phyloP scores from a whole-genome alignment of 2,329 filamentous ascomycete species.

The Penicillium sp. region DNA sequence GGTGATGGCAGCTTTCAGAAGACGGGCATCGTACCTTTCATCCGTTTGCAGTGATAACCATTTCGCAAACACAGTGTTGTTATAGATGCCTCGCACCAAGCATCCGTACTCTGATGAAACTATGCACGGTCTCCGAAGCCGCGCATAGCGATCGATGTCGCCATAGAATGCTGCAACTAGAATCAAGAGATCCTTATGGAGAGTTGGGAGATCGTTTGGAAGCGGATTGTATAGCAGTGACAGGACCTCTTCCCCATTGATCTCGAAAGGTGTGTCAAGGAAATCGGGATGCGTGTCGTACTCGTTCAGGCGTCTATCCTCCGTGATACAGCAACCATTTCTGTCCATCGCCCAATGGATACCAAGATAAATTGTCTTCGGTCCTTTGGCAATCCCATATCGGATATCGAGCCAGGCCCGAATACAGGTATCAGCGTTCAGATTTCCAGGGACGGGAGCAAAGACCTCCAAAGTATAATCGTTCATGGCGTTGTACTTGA shows the following conservation, averaged over 20 bases:
- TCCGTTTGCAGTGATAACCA: background rate
- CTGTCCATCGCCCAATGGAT: background rate
- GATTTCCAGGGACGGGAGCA: background rate
- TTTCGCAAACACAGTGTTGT: background rate
- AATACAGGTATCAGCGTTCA: background rate
- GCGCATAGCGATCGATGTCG: background rate
- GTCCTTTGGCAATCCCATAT: background rate
- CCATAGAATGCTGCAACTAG: background rate
- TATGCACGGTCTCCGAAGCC: background rate
- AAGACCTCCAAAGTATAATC: conserved; percentile 29
- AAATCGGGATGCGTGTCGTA: background rate
- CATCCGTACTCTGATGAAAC: background rate
- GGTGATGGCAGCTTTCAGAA: background rate
- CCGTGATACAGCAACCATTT: background rate
- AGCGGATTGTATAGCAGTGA: background rate
- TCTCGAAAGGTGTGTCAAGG: background rate
- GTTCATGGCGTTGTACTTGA: conserved; percentile 38
- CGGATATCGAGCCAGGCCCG: background rate
- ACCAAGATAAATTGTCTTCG: too few species aligned
- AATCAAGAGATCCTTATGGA: background rate
- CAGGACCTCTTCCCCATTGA: background rate
- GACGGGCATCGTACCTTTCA: background rate
- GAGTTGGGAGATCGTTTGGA: background rate
- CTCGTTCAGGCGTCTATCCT: background rate
- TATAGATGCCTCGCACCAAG: background rate